Conservation (phyloP, 345 rosid species). For the Gossypium sturtianum region DNA sequence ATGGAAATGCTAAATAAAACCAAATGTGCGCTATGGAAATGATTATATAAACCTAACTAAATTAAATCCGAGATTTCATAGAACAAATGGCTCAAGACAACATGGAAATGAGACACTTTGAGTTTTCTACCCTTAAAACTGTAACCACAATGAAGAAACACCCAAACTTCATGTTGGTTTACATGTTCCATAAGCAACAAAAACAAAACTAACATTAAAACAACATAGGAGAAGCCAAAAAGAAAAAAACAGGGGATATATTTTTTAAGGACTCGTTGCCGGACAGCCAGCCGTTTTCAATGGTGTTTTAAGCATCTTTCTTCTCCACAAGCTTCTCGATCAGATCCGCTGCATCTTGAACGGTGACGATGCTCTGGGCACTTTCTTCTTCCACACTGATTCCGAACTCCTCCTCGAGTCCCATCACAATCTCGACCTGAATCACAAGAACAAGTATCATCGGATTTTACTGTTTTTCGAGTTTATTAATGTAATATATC, state of each 20-base stretch:
- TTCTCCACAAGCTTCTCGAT: conserved; percentile 46
- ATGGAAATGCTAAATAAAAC: too few relatives aligned
- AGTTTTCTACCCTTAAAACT: neutral
- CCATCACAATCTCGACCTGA: conserved; percentile 80
- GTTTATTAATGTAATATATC: neutral
- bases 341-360: conserved; percentile 70
- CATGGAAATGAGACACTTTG: neutral
- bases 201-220: neutral
- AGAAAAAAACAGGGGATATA: neutral
- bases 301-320: conserved; percentile 23
- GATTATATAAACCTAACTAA: too few relatives aligned
- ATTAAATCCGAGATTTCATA: neutral
- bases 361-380: conserved; percentile 51
- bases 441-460: neutral
- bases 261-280: neutral
- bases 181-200: neutral
- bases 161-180: neutral
- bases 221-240: neutral
- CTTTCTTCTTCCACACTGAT: conserved; percentile 67
- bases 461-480: neutral
- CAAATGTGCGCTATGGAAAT: too few relatives aligned
- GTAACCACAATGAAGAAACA: neutral
- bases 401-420: conserved; percentile 66
- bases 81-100: neutral
- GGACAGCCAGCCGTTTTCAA: neutral